phyloP scores from a whole-genome alignment of 257 asterid species.

The Knoxia roxburghii region DNA sequence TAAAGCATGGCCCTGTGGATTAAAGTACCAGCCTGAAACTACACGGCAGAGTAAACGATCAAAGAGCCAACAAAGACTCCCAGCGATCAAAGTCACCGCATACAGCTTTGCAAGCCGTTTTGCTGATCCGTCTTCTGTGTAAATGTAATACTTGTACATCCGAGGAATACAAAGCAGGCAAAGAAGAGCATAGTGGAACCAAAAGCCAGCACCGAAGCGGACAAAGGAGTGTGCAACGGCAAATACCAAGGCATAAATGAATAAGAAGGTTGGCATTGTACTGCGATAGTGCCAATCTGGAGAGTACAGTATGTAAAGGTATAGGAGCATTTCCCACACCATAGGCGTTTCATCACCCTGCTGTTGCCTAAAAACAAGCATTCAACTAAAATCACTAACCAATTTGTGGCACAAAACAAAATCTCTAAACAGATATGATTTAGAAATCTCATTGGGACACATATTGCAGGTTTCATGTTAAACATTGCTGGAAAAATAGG shows the following conservation, averaged over 20 bases:
- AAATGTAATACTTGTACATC: constrained; percentile 82
- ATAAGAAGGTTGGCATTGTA: constrained; percentile 91
- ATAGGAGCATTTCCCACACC: constrained; percentile 99
- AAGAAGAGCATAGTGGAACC: constrained; percentile 75
- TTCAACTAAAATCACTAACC: neutral
- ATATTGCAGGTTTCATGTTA: neutral
- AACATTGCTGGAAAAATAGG: neutral
- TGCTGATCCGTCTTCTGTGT: constrained; percentile 65
- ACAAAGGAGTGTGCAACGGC: constrained; percentile 71
- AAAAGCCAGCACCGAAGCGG: constrained; percentile 61
- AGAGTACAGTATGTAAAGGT: constrained; percentile 89
- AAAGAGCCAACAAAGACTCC: constrained; percentile 62
- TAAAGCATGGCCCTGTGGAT: constrained; percentile 92
- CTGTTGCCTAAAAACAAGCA: constrained; percentile 57
- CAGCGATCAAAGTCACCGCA: constrained; percentile 46
- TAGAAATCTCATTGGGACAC: neutral
- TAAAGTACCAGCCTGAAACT: constrained; percentile 44
- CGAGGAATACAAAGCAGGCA: constrained; percentile 95
- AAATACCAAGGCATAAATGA: constrained; percentile 75
- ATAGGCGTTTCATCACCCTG: constrained; percentile 99
- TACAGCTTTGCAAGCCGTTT: constrained; percentile 73
- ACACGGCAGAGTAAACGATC: constrained; percentile 64
- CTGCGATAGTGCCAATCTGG: constrained; percentile 98
- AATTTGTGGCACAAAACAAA: neutral
- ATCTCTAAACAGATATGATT: neutral